phyloP scores from a whole-genome alignment of 805 yeast species.

The Millerago galiae region DNA sequence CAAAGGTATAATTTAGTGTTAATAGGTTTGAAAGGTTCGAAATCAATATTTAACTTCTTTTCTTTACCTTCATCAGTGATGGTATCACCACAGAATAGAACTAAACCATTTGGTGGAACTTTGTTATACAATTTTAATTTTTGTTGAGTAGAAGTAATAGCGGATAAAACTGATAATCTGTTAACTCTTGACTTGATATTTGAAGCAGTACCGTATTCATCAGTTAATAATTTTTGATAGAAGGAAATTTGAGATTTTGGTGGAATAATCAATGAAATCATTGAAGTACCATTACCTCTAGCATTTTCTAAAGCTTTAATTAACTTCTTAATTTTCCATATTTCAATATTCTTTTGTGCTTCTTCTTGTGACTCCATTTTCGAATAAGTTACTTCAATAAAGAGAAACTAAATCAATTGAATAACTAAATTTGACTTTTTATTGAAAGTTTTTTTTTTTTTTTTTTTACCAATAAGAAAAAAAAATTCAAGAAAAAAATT shows the following conservation, averaged over 20 bases:
- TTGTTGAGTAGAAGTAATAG: slow-evolving; percentile 97
- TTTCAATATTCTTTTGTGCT: slow-evolving; percentile 94
- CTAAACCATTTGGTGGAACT: slow-evolving; percentile 94
- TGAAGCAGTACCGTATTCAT: slow-evolving; percentile 98
- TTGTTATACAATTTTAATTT: slow-evolving; percentile 82
- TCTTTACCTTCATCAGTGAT: slow-evolving; percentile 96
- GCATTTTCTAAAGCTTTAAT: slow-evolving; percentile 84
- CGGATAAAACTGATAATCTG: slow-evolving; percentile 89
- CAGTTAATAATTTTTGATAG: slow-evolving; percentile 86
- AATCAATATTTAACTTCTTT: slow-evolving; percentile 92
- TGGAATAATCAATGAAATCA: slow-evolving; percentile 94
- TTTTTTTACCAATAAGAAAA: not conserved
- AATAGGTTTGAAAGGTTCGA: slow-evolving; percentile 98
- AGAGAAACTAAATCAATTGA: no score
- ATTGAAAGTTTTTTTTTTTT: slow-evolving; percentile 1
- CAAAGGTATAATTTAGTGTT: slow-evolving; percentile 94
- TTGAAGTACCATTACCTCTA: slow-evolving; percentile 98
- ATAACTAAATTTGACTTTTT: not conserved
- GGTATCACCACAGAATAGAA: slow-evolving; percentile 97
- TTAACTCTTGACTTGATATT: slow-evolving; percentile 97
- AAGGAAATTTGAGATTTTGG: slow-evolving; percentile 92
- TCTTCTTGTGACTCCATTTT: slow-evolving; percentile 37
- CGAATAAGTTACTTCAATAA: no score
- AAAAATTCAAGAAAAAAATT: not conserved
- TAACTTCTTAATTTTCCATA: slow-evolving; percentile 97